Evolutionary conservation across 768 basidiomycete species (phyloP).

Genomic region (Suillus ampliporus): DNA sequence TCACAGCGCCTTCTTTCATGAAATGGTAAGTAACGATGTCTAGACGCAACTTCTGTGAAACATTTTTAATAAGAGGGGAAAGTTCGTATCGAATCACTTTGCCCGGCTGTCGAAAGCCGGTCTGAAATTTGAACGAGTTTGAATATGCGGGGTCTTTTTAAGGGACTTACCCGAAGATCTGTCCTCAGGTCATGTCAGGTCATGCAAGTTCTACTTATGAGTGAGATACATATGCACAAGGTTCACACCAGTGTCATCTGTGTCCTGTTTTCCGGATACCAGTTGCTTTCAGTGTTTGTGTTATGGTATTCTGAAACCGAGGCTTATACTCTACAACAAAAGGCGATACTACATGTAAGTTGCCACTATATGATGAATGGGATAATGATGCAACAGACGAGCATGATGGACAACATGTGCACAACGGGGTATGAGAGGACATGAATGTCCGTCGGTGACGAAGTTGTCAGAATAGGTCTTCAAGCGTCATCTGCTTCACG

Average conservation of each 20-base stretch:
- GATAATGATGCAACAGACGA: slow-evolving; percentile 4
- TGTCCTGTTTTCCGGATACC: background rate
- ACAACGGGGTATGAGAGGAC: slow-evolving; percentile 7
- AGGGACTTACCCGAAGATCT: too few relatives aligned
- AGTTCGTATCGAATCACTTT: too few relatives aligned
- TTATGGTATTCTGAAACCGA: slow-evolving; percentile 2
- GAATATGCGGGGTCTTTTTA: too few relatives aligned
- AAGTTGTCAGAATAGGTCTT: slow-evolving; percentile 64
- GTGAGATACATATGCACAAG: background rate
- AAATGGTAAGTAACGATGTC: too few relatives aligned
- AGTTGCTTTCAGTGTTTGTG: background rate
- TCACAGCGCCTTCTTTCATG: too few relatives aligned
- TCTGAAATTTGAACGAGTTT: too few relatives aligned
- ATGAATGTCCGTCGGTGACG: background rate
- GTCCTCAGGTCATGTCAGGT: background rate
- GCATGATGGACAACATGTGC: background rate
- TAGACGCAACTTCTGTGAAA: too few relatives aligned
- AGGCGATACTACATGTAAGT: slow-evolving; percentile 11
- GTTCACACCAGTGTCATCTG: background rate
- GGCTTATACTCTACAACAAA: slow-evolving; percentile 5
- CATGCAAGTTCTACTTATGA: background rate
- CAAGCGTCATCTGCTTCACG: slow-evolving; percentile 98
- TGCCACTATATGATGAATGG: slow-evolving; percentile 9
- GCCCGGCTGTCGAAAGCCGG: too few relatives aligned
- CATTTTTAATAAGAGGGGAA: too few relatives aligned